phyloP scores from a whole-genome alignment of 2,329 filamentous ascomycete species.

The Venturia carpophila region DNA sequence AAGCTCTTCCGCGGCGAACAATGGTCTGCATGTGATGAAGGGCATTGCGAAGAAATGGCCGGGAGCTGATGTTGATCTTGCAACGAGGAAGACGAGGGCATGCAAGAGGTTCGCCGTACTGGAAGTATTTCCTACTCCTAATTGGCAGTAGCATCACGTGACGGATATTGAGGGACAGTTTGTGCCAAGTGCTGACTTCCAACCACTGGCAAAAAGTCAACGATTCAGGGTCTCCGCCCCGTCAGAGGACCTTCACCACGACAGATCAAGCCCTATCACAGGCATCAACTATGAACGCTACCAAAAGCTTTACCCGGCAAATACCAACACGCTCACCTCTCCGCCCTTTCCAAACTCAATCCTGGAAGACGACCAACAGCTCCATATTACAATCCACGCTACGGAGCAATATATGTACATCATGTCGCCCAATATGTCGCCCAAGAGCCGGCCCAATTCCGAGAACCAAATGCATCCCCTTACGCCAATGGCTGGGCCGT shows the following conservation, averaged over 20 bases:
- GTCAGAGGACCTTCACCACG: neutral
- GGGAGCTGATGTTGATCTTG: neutral
- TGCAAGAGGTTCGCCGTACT: neutral
- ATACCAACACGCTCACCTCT: slow-evolving; percentile 2
- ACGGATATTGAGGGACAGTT: too few relatives aligned
- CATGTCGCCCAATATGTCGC: neutral
- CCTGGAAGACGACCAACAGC: neutral
- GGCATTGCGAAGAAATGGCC: neutral
- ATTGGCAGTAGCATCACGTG: too few relatives aligned
- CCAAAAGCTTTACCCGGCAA: neutral
- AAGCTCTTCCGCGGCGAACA: neutral
- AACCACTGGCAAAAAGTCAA: neutral
- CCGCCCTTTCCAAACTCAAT: neutral
- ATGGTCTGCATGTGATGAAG: neutral
- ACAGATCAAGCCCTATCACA: neutral
- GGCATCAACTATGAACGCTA: neutral
- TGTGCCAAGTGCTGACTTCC: neutral
- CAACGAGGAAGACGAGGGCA: neutral
- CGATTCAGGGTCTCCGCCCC: neutral
- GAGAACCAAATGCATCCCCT: neutral
- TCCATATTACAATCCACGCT: neutral
- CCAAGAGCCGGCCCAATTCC: neutral
- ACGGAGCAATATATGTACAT: slow-evolving; percentile 7
- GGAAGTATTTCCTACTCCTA: too few relatives aligned
- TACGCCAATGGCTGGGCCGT: slow-evolving; percentile 6